Percentiles rank a stretch among this genome's conserved stretches.
Evolutionary conservation across 805 yeast genomes (phyloP).

Genomic region (Yarrowia deformans): DNA sequence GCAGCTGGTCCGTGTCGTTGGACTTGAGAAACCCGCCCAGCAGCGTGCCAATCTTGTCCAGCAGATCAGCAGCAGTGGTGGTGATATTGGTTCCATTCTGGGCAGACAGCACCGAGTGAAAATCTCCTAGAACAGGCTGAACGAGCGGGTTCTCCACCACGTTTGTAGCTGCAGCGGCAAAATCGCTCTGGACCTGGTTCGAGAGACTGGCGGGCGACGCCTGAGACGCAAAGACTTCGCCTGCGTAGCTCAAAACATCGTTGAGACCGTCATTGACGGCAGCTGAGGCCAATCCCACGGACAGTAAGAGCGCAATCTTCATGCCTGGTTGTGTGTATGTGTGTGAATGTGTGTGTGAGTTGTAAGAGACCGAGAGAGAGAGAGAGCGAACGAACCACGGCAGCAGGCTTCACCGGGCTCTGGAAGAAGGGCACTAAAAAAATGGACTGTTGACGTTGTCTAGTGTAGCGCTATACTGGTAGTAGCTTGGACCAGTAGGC

Average conservation of each 20-base stretch:
- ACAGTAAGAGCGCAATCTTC: slow-evolving; percentile 12
- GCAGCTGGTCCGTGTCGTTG: slow-evolving; percentile 7
- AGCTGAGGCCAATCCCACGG: slow-evolving; percentile 13
- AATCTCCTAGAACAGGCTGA: slow-evolving; percentile 5
- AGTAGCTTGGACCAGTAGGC: not conserved
- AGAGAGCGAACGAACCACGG: not conserved
- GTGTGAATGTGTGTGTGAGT: not conserved
- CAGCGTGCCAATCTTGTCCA: slow-evolving; percentile 16
- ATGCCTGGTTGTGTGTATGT: not conserved
- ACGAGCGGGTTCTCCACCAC: slow-evolving; percentile 28
- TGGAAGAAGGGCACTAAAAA: not conserved
- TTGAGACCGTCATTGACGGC: slow-evolving; percentile 12
- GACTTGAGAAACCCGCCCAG: slow-evolving; percentile 30
- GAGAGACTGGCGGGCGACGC: slow-evolving; percentile 16
- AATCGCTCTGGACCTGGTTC: slow-evolving; percentile 21
- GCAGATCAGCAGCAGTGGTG: not conserved
- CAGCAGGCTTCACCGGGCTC: not conserved
- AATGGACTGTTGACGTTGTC: slow-evolving; percentile 23
- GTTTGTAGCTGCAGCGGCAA: slow-evolving; percentile 8
- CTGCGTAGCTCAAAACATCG: slow-evolving; percentile 18
- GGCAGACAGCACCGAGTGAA: not conserved
- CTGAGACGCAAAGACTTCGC: slow-evolving; percentile 18
- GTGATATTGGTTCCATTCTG: slow-evolving; percentile 15
- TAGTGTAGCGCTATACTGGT: slow-evolving; percentile 13
- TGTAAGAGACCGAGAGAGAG: not conserved